Evolutionary conservation across 495 filamentous ascomycete species (phyloP).

Genomic region (Pyronema domesticum): DNA sequence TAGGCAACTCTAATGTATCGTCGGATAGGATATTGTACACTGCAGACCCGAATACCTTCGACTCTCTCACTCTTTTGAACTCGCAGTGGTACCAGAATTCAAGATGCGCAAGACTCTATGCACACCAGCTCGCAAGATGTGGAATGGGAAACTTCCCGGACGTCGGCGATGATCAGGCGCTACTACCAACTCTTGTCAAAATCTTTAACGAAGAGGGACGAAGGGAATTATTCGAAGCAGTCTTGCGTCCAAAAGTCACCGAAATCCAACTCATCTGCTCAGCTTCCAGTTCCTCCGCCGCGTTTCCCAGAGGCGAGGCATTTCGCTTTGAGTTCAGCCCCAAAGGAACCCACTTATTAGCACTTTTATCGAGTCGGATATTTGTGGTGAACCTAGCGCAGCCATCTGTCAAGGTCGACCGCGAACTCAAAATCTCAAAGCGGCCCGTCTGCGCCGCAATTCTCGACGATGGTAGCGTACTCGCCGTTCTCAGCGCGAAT

Average conservation of each 20-base stretch:
- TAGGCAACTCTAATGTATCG: not conserved
- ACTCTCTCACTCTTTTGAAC: constrained; percentile 67
- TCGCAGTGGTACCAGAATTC: constrained; percentile 58
- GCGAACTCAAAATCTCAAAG: constrained; percentile 63
- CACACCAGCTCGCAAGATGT: constrained; percentile 54
- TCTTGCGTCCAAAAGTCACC: constrained; percentile 50
- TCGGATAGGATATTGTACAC: constrained; percentile 50
- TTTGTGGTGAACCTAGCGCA: constrained; percentile 52
- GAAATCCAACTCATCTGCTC: constrained; percentile 63
- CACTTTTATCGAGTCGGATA: constrained; percentile 73
- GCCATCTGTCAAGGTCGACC: constrained; percentile 40
- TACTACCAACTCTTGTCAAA: constrained; percentile 41
- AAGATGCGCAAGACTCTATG: constrained; percentile 53
- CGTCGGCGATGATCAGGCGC: constrained; percentile 1
- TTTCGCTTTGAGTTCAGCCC: constrained; percentile 69
- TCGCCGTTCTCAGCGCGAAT: constrained; percentile 65
- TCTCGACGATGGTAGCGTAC: constrained; percentile 52
- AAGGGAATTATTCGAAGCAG: constrained; percentile 64
- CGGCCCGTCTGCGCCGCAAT: constrained; percentile 65
- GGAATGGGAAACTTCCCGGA: constrained; percentile 23
- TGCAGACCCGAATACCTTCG: constrained; percentile 61
- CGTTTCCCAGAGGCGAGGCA: constrained; percentile 64
- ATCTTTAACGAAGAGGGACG: constrained; percentile 55
- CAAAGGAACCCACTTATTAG: constrained; percentile 52
- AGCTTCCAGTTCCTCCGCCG: constrained; percentile 63